These are phyloP conservation scores for Nephelium lappaceum DNA, from an alignment of 345 rosid genomes.

Conservation along the genomic window DNA sequence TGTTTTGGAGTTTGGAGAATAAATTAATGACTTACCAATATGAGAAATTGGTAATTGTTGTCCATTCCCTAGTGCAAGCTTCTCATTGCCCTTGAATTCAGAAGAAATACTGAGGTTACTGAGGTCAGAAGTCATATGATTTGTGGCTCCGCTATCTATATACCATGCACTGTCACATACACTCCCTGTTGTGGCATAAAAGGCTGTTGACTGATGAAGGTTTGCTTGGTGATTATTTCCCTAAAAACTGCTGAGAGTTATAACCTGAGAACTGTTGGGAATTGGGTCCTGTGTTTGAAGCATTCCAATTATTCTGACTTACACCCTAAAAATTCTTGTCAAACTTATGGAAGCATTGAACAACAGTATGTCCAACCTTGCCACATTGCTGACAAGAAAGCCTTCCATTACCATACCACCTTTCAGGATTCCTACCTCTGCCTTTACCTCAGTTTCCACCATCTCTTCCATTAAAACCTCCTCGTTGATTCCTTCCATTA, in stretches of 20 bases:
- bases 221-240: background rate
- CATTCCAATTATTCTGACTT: too few relatives aligned
- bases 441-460: background rate
- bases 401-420: too few relatives aligned
- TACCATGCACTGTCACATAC: background rate
- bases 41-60: background rate
- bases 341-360: too few relatives aligned
- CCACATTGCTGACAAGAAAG: too few relatives aligned
- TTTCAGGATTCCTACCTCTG: too few relatives aligned
- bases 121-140: background rate
- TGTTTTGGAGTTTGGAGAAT: too few relatives aligned
- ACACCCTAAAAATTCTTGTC: too few relatives aligned
- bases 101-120: background rate
- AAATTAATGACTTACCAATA: background rate
- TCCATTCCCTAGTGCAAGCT: background rate
- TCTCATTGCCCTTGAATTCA: background rate
- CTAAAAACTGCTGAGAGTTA: background rate
- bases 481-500: background rate
- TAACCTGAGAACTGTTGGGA: too few relatives aligned
- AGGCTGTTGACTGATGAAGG: background rate
- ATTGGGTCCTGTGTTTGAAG: too few relatives aligned
- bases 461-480: background rate
- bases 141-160: background rate
- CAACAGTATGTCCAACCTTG: too few relatives aligned
- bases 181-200: background rate